These are phyloP conservation scores for Castanospermum australe DNA, from an alignment of 306 rosid species.

Conservation along the genomic window DNA sequence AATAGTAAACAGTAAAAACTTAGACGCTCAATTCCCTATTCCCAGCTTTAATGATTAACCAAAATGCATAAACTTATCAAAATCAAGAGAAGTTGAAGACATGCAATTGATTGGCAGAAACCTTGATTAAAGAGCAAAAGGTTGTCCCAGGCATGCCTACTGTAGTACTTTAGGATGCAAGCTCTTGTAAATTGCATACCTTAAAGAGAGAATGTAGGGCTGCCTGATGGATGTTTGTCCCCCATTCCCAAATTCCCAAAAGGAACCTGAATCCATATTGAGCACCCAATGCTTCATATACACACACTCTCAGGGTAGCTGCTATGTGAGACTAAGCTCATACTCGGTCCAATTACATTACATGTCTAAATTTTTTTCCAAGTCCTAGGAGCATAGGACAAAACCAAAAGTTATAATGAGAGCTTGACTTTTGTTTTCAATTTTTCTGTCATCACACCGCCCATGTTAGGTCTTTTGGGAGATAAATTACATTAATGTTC, in stretches of 20 bases:
- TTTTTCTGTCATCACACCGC: conserved; percentile 53
- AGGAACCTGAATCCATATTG: neutral
- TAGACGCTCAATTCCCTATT: conserved; percentile 5
- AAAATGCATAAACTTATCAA: neutral
- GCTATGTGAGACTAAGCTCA: conserved; percentile 12
- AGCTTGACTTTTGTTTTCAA: conserved; percentile 49
- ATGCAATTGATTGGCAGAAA: neutral
- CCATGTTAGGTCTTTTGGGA: conserved; percentile 54
- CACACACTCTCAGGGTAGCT: conserved; percentile 7
- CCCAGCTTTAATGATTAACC: conserved; percentile 5
- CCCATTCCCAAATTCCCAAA: conserved; percentile 18
- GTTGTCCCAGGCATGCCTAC: conserved; percentile 30
- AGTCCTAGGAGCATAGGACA: conserved; percentile 26
- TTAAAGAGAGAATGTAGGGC: conserved; percentile 31
- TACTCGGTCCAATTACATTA: conserved; percentile 28
- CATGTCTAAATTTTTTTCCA: conserved; percentile 9
- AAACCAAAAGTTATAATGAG: conserved; percentile 33
- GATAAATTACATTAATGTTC: conserved; percentile 25
- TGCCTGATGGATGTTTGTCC: conserved; percentile 24
- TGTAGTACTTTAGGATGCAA: conserved; percentile 22
- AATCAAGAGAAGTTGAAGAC: conserved; percentile 6
- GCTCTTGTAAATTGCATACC: conserved; percentile 4
- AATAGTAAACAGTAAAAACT: neutral
- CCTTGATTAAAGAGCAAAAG: conserved; percentile 26
- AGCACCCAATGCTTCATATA: conserved; percentile 1